Evolutionary conservation across 1,284 basidiomycete species (phyloP).

Genomic region (Ganoderma multipileum): DNA sequence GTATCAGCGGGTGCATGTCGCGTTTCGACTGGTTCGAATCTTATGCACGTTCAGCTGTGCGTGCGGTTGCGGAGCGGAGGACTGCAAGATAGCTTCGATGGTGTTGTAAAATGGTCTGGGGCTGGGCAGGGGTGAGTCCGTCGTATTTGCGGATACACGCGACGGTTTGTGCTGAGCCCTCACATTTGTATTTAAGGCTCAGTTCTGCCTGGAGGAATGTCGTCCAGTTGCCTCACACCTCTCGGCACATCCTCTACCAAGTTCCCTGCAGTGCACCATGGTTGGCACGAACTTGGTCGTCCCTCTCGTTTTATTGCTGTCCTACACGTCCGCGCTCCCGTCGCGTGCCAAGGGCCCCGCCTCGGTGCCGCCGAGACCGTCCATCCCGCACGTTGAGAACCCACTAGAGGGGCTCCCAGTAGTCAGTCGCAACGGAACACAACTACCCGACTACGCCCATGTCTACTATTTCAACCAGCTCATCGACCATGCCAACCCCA

Average conservation of each 20-base stretch:
- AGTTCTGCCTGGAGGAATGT: background rate
- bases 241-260: background rate
- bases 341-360: conserved; percentile 8
- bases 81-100: background rate
- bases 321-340: background rate
- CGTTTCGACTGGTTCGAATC: background rate
- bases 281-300: background rate
- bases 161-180: background rate
- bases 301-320: background rate
- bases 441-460: conserved; percentile 39
- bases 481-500: conserved; percentile 73
- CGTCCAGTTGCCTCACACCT: background rate
- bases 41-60: background rate
- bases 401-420: conserved; percentile 22
- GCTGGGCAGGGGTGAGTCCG: background rate
- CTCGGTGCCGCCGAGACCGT: conserved; percentile 15
- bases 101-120: background rate
- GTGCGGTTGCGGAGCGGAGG: background rate
- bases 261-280: background rate
- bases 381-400: conserved; percentile 15
- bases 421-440: conserved; percentile 34
- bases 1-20: background rate
- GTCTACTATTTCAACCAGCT: conserved; percentile 73
- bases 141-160: background rate
- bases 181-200: background rate